These are phyloP conservation scores for Phaeosphaeriaceae sp. DNA, from an alignment of 2,329 filamentous ascomycete genomes.

Conservation along the genomic window DNA sequence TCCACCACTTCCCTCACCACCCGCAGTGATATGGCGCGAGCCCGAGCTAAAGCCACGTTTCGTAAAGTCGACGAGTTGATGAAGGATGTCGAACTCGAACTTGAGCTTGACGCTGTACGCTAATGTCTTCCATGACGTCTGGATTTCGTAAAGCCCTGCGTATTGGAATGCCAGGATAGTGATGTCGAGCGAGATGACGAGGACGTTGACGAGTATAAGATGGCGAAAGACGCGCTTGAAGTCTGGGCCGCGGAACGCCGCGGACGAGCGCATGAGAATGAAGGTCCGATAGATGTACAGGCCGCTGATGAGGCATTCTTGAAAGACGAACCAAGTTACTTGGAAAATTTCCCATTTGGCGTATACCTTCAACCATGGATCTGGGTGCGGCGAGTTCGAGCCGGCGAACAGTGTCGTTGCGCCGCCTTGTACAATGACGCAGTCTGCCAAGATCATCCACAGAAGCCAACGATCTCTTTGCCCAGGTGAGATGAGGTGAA, in stretches of 20 bases:
- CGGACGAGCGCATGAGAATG: conserved; percentile 41
- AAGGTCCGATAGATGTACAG: conserved; percentile 61
- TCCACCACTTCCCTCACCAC: background rate
- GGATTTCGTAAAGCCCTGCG: conserved; percentile 35
- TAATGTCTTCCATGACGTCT: conserved; percentile 46
- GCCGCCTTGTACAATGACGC: conserved; percentile 53
- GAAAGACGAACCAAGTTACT: conserved; percentile 48
- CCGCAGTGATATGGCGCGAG: background rate
- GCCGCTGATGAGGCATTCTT: conserved; percentile 45
- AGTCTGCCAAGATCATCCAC: conserved; percentile 58
- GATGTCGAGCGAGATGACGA: conserved; percentile 50
- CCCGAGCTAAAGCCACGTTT: conserved; percentile 9
- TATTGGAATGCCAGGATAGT: conserved; percentile 50
- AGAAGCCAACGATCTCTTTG: conserved; percentile 50
- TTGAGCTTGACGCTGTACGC: conserved; percentile 57
- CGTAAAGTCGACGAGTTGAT: conserved; percentile 37
- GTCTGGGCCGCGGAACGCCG: conserved; percentile 9
- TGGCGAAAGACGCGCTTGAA: conserved; percentile 32
- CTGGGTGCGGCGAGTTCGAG: conserved; percentile 41
- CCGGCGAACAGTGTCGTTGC: conserved; percentile 62
- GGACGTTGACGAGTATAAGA: conserved; percentile 46
- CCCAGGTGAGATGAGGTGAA: conserved; percentile 22
- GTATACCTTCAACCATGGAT: conserved; percentile 13
- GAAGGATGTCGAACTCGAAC: conserved; percentile 61
- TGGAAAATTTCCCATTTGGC: conserved; percentile 49